These are phyloP conservation scores for Bretschneidera sinensis DNA, from an alignment of 345 rosid genomes.

Conservation along the genomic window DNA sequence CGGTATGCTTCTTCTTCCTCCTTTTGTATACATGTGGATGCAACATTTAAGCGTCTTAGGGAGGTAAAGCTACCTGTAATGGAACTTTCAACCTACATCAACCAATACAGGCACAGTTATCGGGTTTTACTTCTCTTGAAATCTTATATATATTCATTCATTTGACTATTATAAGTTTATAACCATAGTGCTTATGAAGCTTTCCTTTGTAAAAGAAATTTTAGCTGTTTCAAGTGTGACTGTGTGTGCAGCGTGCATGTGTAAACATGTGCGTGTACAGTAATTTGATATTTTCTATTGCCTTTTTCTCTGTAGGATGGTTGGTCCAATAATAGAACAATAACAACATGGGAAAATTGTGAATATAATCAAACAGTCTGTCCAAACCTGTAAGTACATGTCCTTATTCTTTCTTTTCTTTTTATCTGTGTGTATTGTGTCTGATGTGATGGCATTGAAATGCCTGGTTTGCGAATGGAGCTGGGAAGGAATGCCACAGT, in stretches of 20 bases:
- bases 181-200: not conserved
- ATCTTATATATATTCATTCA: too few species aligned
- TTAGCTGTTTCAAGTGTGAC: not conserved
- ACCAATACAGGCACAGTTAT: too few species aligned
- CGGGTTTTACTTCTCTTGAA: too few species aligned
- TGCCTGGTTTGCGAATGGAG: too few species aligned
- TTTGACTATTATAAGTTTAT: not conserved
- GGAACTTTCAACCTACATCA: not conserved
- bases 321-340: constrained; percentile 62
- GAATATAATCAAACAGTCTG: constrained; percentile 49
- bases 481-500: too few species aligned
- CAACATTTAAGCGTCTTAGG: not conserved
- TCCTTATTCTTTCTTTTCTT: not conserved
- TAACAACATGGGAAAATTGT: constrained; percentile 57
- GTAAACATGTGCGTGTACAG: not conserved
- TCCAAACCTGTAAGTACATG: constrained; percentile 59
- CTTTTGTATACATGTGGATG: not conserved
- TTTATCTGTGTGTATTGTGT: not conserved
- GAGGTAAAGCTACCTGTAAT: not conserved
- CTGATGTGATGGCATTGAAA: too few species aligned
- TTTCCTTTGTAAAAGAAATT: not conserved
- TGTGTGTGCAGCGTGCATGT: not conserved
- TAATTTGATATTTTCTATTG: too few species aligned
- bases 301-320: constrained; percentile 34
- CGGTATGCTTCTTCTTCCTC: constrained; percentile 37